Percentiles rank a stretch among this genome's conserved stretches.
phyloP scores from a whole-genome alignment of 257 asterid genomes.

The Coffea canephora region DNA sequence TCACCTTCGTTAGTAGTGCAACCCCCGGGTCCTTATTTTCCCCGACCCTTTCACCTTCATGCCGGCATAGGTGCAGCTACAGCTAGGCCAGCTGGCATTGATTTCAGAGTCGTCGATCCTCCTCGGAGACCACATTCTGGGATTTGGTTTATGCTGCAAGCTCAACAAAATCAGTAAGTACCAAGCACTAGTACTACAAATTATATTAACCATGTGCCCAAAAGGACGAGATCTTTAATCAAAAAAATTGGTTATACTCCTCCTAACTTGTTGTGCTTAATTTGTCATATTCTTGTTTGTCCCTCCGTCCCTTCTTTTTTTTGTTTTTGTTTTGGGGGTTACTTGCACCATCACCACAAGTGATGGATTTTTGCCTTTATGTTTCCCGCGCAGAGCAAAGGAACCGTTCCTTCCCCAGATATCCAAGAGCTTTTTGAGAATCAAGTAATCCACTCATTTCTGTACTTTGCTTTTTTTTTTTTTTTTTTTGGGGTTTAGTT shows the following conservation, averaged over 20 bases:
- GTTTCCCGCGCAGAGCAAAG: slow-evolving; percentile 49
- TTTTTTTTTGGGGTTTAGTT: neutral
- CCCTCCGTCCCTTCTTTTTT: neutral
- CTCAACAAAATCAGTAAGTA: slow-evolving; percentile 77
- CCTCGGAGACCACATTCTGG: slow-evolving; percentile 82
- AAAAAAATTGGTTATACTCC: too few relatives aligned
- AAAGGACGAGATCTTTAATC: neutral
- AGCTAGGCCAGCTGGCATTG: slow-evolving; percentile 28
- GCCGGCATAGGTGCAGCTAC: slow-evolving; percentile 30
- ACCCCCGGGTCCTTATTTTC: slow-evolving; percentile 32
- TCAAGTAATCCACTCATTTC: slow-evolving; percentile 50
- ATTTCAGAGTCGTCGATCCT: slow-evolving; percentile 73
- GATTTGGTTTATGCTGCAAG: slow-evolving; percentile 78
- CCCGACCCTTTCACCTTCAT: slow-evolving; percentile 48
- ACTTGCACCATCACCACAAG: slow-evolving; percentile 7
- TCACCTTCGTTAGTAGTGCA: slow-evolving; percentile 25
- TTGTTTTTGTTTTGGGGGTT: neutral
- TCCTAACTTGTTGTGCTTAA: neutral
- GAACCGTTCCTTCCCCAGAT: slow-evolving; percentile 89
- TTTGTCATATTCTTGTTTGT: neutral
- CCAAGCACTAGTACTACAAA: neutral
- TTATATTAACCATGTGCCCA: neutral
- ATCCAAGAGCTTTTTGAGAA: slow-evolving; percentile 87
- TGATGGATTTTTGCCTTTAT: slow-evolving; percentile 12
- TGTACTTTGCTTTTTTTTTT: neutral